phyloP scores from a whole-genome alignment of 2,329 filamentous ascomycete genomes.

The Knufia fluminis region DNA sequence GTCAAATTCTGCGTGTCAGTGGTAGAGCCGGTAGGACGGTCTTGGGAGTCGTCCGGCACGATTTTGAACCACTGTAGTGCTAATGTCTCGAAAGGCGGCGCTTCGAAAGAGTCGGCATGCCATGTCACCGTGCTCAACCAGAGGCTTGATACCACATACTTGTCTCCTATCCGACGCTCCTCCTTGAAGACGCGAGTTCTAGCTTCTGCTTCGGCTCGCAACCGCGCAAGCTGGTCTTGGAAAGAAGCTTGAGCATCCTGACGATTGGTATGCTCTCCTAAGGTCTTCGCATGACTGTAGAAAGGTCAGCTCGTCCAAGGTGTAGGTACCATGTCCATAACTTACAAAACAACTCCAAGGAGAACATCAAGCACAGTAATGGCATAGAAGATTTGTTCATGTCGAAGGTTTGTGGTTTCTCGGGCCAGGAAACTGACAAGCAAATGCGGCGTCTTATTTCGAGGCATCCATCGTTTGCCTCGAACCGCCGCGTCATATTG shows the following conservation, averaged over 20 bases:
- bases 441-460: neutral
- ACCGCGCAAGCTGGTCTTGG: conserved; percentile 6
- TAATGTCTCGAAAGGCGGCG: conserved; percentile 4
- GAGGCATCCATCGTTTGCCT: conserved; percentile 1
- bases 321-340: neutral
- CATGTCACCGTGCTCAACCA: conserved; percentile 7
- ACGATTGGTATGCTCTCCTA: neutral
- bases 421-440: conserved; percentile 3
- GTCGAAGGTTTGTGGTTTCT: conserved; percentile 1
- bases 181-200: conserved; percentile 7
- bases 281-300: conserved; percentile 4
- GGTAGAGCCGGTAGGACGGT: neutral
- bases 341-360: conserved; percentile 7
- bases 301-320: neutral
- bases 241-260: conserved; percentile 7
- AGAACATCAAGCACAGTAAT: conserved; percentile 7
- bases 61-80: conserved; percentile 8
- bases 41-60: neutral
- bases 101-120: conserved; percentile 4
- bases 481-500: conserved; percentile 4
- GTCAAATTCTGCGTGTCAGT: neutral
- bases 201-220: neutral
- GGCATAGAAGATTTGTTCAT: conserved; percentile 5
- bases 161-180: conserved; percentile 7
- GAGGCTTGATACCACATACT: conserved; percentile 6